These are phyloP conservation scores for Aspergillus thermomutatus DNA, from an alignment of 2,329 filamentous ascomycete species.

Conservation along the genomic window DNA sequence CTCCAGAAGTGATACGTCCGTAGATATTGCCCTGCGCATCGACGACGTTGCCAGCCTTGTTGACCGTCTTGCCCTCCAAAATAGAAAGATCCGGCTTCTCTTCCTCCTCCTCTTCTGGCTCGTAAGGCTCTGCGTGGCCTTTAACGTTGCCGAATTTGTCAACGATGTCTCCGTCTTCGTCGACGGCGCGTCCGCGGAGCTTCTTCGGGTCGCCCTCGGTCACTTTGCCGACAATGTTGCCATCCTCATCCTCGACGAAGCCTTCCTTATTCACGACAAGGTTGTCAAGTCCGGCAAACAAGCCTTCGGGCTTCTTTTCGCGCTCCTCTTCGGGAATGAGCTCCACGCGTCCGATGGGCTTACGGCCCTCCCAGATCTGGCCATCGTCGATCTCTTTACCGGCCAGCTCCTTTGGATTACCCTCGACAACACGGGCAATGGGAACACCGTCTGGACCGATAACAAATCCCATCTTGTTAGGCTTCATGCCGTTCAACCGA, in stretches of 20 bases:
- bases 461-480: constrained; percentile 59
- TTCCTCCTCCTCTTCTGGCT: constrained; percentile 48
- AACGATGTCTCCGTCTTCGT: constrained; percentile 77
- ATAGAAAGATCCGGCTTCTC: constrained; percentile 54
- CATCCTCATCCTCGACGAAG: constrained; percentile 70
- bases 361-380: constrained; percentile 54
- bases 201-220: constrained; percentile 68
- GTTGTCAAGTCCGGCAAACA: constrained; percentile 57
- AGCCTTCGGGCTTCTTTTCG: constrained; percentile 53
- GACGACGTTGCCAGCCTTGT: constrained; percentile 62
- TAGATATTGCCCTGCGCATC: constrained; percentile 57
- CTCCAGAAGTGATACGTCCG: constrained; percentile 57
- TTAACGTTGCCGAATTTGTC: constrained; percentile 69
- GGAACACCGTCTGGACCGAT: constrained; percentile 53
- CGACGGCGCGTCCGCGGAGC: constrained; percentile 69
- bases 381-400: constrained; percentile 57
- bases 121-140: constrained; percentile 57
- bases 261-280: constrained; percentile 57
- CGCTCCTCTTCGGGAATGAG: constrained; percentile 57
- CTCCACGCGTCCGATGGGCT: constrained; percentile 56
- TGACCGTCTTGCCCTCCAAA: constrained; percentile 61
- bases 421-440: constrained; percentile 55
- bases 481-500: constrained; percentile 50
- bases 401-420: constrained; percentile 54
- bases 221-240: constrained; percentile 70